Base-by-base conservation (phyloP, 441 rosid species). In the Raphanus hybrid region DNA sequence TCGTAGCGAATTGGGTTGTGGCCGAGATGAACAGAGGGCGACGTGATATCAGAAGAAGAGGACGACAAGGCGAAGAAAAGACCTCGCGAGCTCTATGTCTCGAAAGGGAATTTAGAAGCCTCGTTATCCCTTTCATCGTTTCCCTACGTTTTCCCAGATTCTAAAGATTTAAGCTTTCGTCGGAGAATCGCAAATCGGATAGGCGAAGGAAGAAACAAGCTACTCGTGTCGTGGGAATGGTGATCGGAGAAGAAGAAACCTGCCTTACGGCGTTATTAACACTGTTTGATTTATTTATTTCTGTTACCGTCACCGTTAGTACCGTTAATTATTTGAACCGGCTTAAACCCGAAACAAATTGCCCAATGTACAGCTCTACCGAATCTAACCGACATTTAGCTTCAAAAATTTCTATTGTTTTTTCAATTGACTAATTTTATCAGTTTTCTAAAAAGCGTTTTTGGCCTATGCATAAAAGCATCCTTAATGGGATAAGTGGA, bases 11-110 rank as follows among this genome's bases (percentile, higher is more conserved):
- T 1, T 48, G 55, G 11, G 75, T 60, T 43, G 77, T 6, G 60
- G 86, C 73, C 62, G 82, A 81, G 43, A 76, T 32, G 32, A 73
- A 77, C 39, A 86, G 9, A 29, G 78, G 62, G 5, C 88, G 86
- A 72, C 83, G 81, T 20, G 84, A 70, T n/a, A 70, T 8, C 37
- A 82, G 59, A 68, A 64, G 82, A 69, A 74, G 41, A 57, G 82
- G 26, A 23, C 23, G 23, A 20, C 26, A 18, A 66, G 72, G n/a
- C 59, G 59, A 54, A n/a, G 81, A 72, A 26, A 64, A 20, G 15
- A 64, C 9, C 64, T 35, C 64, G 18, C 70, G 6, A 78, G 69
- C 37, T 67, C 59, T 67, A 2, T 23, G 58, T 60, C 77, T 26
- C 26, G 69, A 23, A 15, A 78, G 34, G 50, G 64, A 78, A 60